phyloP scores from a whole-genome alignment of 805 yeast species.

The Kodamaea leandrae region DNA sequence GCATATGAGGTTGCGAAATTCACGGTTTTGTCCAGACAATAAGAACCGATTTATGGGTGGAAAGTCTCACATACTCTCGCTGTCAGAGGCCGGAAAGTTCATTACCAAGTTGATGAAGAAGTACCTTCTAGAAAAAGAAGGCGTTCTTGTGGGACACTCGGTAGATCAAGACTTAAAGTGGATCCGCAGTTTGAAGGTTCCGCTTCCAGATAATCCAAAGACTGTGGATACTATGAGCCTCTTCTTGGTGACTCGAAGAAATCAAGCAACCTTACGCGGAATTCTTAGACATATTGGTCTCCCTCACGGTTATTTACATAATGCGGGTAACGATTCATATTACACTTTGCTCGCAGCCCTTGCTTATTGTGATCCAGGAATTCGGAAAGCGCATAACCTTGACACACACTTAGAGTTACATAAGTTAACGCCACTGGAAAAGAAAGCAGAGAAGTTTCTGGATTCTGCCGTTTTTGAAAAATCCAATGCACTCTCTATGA shows the following conservation, averaged over 20 bases:
- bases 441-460: constrained; percentile 13
- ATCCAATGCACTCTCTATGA: not conserved
- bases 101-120: constrained; percentile 14
- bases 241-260: constrained; percentile 14
- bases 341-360: constrained; percentile 26
- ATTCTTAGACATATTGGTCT: constrained; percentile 19
- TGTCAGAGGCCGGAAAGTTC: constrained; percentile 11
- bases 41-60: constrained; percentile 23
- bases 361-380: constrained; percentile 23
- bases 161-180: constrained; percentile 15
- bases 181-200: constrained; percentile 16
- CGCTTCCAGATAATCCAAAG: constrained; percentile 6
- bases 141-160: constrained; percentile 21
- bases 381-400: constrained; percentile 14
- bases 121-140: constrained; percentile 16
- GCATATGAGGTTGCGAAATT: constrained; percentile 16
- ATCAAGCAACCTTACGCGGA: constrained; percentile 22
- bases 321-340: constrained; percentile 31
- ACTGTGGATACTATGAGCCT: constrained; percentile 22
- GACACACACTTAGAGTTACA: constrained; percentile 13
- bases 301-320: constrained; percentile 26
- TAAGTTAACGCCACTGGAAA: constrained; percentile 6
- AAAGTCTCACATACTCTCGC: constrained; percentile 17
- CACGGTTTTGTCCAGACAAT: constrained; percentile 22
- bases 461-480: constrained; percentile 10